These are phyloP conservation scores for Sugiyamaella neomexicana DNA, from an alignment of 1,139 yeast species.

Conservation along the genomic window DNA sequence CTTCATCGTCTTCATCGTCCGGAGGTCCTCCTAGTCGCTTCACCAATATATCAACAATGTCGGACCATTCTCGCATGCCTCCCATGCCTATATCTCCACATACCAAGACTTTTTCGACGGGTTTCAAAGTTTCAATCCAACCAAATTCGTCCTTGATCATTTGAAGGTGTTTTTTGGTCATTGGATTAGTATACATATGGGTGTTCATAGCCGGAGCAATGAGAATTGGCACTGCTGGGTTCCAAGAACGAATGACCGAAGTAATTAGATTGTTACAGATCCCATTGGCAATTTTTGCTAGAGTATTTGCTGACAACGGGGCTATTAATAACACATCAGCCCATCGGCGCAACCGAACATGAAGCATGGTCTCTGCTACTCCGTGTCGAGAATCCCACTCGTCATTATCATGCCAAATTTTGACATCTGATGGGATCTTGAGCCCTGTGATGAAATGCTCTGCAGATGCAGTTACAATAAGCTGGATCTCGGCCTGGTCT, in stretches of 20 bases:
- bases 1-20: conserved; percentile 41
- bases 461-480: conserved; percentile 81
- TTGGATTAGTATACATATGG: conserved; percentile 91
- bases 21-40: conserved; percentile 44
- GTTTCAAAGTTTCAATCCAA: conserved; percentile 79
- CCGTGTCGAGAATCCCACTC: conserved; percentile 64
- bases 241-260: conserved; percentile 88
- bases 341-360: conserved; percentile 90
- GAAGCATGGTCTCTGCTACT: conserved; percentile 72
- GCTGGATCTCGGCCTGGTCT: conserved; percentile 65
- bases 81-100: conserved; percentile 98
- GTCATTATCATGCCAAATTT: conserved; percentile 91
- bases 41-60: conserved; percentile 77
- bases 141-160: conserved; percentile 61
- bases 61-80: conserved; percentile 98
- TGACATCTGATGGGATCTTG: conserved; percentile 77
- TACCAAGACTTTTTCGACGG: conserved; percentile 88
- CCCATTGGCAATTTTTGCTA: conserved; percentile 89
- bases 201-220: conserved; percentile 99
- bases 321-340: conserved; percentile 91
- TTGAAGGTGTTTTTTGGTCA: conserved; percentile 78
- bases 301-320: conserved; percentile 89
- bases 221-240: conserved; percentile 77
- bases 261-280: conserved; percentile 84
- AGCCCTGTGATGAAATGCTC: conserved; percentile 76